Conservation (phyloP, 1,284 basidiomycete genomes). For the Mycosarcoma mackinlayi region DNA sequence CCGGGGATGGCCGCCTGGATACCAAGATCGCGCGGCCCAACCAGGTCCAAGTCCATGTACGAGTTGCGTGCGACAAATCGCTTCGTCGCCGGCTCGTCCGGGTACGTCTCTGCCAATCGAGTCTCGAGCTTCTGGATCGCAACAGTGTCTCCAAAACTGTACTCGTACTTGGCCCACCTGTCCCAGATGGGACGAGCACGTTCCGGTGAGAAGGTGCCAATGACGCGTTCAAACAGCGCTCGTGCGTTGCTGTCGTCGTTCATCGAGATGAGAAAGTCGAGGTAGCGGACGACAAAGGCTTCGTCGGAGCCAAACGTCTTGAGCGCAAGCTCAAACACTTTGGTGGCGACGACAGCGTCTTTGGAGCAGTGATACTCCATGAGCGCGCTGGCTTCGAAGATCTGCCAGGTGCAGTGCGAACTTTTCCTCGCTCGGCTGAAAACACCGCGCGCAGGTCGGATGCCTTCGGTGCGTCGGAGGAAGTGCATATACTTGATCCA, state of each 20-base stretch:
- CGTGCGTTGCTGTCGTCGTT: slow-evolving; percentile 97
- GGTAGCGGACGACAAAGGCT: slow-evolving; percentile 83
- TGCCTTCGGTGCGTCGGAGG: slow-evolving; percentile 82
- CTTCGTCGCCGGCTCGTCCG: slow-evolving; percentile 86
- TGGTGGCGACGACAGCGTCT: slow-evolving; percentile 82
- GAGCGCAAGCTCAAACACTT: slow-evolving; percentile 94
- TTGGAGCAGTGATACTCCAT: slow-evolving; percentile 97
- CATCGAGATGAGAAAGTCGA: slow-evolving; percentile 90
- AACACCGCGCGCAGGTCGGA: slow-evolving; percentile 80
- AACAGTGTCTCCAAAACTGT: slow-evolving; percentile 91
- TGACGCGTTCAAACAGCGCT: slow-evolving; percentile 90
- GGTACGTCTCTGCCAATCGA: slow-evolving; percentile 86
- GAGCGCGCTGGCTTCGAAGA: slow-evolving; percentile 86
- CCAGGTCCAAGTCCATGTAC: slow-evolving; percentile 88
- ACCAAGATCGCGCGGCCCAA: slow-evolving; percentile 87
- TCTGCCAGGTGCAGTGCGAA: slow-evolving; percentile 87
- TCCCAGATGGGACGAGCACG: slow-evolving; percentile 90
- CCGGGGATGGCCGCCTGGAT: slow-evolving; percentile 68
- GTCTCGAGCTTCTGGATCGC: slow-evolving; percentile 88
- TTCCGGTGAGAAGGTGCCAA: slow-evolving; percentile 81
- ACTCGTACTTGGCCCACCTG: slow-evolving; percentile 93
- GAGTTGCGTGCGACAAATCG: slow-evolving; percentile 89
- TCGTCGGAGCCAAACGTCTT: slow-evolving; percentile 83
- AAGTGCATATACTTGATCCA: slow-evolving; percentile 93
- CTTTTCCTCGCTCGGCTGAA: slow-evolving; percentile 89